Conservation (phyloP, 306 rosid genomes). For the Echinosophora koreensis region DNA sequence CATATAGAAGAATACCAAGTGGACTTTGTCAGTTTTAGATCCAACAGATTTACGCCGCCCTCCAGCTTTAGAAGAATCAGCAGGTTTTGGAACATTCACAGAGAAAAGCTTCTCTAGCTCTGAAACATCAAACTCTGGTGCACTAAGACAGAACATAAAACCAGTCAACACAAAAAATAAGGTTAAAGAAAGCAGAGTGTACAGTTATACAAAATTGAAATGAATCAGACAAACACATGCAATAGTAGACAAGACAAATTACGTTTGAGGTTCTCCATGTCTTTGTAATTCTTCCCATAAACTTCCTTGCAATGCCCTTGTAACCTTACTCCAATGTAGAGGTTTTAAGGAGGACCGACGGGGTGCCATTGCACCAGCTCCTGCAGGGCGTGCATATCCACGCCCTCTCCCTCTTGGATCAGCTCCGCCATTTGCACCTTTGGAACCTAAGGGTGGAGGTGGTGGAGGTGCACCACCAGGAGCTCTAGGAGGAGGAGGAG, state of each 20-base stretch:
- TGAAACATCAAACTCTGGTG: conserved; percentile 91
- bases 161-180: conserved; percentile 43
- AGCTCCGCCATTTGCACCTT: conserved; percentile 60
- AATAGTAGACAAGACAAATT: conserved; percentile 45
- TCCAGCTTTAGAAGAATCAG: conserved; percentile 77
- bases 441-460: conserved; percentile 69
- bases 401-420: conserved; percentile 86
- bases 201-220: conserved; percentile 21
- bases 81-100: conserved; percentile 86
- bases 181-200: conserved; percentile 37
- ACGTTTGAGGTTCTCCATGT: conserved; percentile 86
- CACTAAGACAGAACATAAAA: conserved; percentile 64
- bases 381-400: conserved; percentile 71
- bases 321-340: conserved; percentile 94
- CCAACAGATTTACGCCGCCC: conserved; percentile 82
- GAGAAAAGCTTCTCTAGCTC: conserved; percentile 95
- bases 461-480: conserved; percentile 78
- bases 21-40: conserved; percentile 85
- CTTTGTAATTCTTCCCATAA: conserved; percentile 97
- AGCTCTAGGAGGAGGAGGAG: conserved; percentile 70
- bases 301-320: conserved; percentile 95
- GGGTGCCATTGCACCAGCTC: conserved; percentile 61
- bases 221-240: conserved; percentile 33
- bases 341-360: conserved; percentile 88
- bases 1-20: conserved; percentile 71